Conservation (phyloP, 768 basidiomycete species). For the Tulasnella sp. region DNA sequence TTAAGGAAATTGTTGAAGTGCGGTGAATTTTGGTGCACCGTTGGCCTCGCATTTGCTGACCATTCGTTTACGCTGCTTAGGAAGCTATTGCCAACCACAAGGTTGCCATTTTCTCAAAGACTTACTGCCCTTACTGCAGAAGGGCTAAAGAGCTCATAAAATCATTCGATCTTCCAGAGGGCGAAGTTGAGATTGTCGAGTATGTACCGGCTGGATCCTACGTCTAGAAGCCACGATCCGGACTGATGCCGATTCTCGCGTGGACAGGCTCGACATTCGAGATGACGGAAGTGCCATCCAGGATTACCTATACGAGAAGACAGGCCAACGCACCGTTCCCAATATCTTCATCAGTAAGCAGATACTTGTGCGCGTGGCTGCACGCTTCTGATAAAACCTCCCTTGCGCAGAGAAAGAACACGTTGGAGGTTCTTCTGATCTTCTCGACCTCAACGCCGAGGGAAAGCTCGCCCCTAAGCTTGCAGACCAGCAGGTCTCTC, state of each 20-base stretch:
- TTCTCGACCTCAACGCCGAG: constrained; percentile 22
- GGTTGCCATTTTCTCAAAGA: constrained; percentile 59
- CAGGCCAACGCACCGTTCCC: constrained; percentile 67
- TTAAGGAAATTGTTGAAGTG: constrained; percentile 20
- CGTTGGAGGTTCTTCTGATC: constrained; percentile 33
- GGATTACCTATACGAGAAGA: constrained; percentile 57
- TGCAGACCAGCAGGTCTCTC: not conserved
- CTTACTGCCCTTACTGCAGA: constrained; percentile 52
- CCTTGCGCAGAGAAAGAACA: constrained; percentile 29
- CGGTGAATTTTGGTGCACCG: not conserved
- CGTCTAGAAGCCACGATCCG: not conserved
- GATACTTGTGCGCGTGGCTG: not conserved
- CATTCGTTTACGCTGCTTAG: not conserved
- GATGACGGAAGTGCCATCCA: constrained; percentile 63
- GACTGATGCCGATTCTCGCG: not conserved
- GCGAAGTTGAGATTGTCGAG: constrained; percentile 33
- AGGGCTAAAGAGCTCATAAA: constrained; percentile 41
- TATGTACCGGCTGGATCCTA: constrained; percentile 21
- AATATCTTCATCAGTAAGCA: constrained; percentile 68
- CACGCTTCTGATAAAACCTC: not conserved
- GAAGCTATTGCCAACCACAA: constrained; percentile 45
- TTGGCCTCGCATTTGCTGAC: not conserved
- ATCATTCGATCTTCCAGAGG: constrained; percentile 25
- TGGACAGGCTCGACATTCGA: constrained; percentile 30
- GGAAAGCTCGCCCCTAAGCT: constrained; percentile 25